Evolutionary conservation across 2,329 filamentous ascomycete species (phyloP).

Genomic region (Neofusicoccum kwambonambiense): DNA sequence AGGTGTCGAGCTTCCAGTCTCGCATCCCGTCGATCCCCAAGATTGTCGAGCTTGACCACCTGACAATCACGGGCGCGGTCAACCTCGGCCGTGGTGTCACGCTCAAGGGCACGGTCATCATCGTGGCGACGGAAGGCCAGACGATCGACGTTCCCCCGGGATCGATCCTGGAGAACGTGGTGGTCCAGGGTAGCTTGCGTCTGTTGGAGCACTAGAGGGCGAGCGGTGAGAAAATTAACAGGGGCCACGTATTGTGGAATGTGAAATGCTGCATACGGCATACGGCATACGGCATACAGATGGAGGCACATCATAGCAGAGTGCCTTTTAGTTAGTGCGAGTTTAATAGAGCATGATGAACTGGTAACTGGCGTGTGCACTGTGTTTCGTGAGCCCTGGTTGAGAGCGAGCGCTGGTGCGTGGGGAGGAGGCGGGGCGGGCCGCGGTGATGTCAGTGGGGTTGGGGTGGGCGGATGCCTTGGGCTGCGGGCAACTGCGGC

Average conservation of each 20-base stretch:
- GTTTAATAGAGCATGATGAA: conserved; percentile 17
- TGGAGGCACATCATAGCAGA: not conserved
- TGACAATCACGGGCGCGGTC: conserved; percentile 96
- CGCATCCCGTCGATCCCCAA: conserved; percentile 84
- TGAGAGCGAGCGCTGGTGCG: not conserved
- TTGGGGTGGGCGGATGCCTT: conserved; percentile 5
- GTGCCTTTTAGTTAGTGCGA: conserved; percentile 6
- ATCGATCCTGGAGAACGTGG: conserved; percentile 96
- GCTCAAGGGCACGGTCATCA: conserved; percentile 97
- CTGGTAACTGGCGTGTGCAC: not conserved
- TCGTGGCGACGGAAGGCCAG: conserved; percentile 94
- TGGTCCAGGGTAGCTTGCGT: conserved; percentile 93
- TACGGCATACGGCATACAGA: not conserved
- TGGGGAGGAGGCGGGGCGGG: conserved; percentile 5
- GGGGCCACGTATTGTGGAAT: not conserved
- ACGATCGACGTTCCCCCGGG: conserved; percentile 97
- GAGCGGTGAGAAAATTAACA: not conserved
- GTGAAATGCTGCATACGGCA: conserved; percentile 9
- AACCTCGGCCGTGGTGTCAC: conserved; percentile 95
- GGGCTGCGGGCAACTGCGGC: conserved; percentile 4
- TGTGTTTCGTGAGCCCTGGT: not conserved
- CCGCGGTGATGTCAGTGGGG: conserved; percentile 14
- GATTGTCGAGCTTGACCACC: conserved; percentile 88
- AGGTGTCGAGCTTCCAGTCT: conserved; percentile 95
- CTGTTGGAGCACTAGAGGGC: conserved; percentile 60